phyloP scores from a whole-genome alignment of 441 rosid species.

The Manihot esculenta region DNA sequence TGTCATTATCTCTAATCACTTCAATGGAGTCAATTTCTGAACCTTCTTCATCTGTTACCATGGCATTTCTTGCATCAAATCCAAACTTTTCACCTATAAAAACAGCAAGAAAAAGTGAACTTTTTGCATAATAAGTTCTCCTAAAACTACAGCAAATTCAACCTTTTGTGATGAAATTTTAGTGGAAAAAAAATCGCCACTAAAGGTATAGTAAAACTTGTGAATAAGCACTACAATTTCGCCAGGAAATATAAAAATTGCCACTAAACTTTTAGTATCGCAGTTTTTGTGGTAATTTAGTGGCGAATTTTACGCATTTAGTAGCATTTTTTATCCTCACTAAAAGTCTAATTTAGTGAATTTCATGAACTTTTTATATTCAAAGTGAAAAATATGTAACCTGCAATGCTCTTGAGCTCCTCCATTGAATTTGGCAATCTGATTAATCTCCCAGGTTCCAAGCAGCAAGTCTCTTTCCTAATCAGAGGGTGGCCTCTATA shows the following conservation, averaged over 20 bases:
- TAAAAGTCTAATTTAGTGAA: too few species aligned
- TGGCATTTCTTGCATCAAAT: conserved; percentile 49
- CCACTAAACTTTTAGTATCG: too few species aligned
- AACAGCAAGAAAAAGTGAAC: background rate
- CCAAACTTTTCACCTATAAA: conserved; percentile 63
- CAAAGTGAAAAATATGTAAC: conserved; percentile 26
- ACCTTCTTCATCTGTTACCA: conserved; percentile 69
- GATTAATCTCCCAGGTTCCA: conserved; percentile 62
- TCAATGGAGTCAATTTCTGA: conserved; percentile 77
- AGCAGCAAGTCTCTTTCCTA: conserved; percentile 41
- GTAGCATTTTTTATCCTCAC: too few species aligned
- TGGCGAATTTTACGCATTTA: too few species aligned
- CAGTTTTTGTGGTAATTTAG: too few species aligned
- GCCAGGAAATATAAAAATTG: too few species aligned
- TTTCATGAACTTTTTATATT: background rate
- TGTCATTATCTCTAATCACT: conserved; percentile 86
- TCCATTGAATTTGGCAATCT: conserved; percentile 62
- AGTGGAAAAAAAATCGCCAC: too few species aligned
- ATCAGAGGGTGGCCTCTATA: conserved; percentile 63
- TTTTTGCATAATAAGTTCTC: background rate
- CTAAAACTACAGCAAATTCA: too few species aligned
- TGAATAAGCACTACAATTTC: too few species aligned
- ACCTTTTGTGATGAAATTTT: too few species aligned
- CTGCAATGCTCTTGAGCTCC: conserved; percentile 73
- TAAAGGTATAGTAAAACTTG: too few species aligned